phyloP scores from a whole-genome alignment of 1,284 basidiomycete species.

The Fomitopsis betulina region DNA sequence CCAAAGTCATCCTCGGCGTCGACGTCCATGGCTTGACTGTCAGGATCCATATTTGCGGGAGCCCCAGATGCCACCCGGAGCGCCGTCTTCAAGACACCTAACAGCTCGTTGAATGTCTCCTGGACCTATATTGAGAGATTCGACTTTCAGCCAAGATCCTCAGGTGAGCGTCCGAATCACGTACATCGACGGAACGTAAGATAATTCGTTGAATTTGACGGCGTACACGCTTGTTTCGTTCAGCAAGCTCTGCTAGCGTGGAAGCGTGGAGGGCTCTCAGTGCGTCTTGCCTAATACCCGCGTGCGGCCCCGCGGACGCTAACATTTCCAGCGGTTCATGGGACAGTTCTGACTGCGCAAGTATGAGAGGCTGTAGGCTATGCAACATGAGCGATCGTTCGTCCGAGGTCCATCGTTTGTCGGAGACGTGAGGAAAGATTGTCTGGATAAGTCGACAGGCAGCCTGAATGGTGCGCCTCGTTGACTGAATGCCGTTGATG shows the following conservation, averaged over 20 bases:
- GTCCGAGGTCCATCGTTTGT: conserved; percentile 48
- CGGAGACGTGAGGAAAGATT: conserved; percentile 38
- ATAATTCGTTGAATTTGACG: conserved; percentile 44
- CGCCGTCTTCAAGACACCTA: conserved; percentile 33
- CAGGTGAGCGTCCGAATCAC: conserved; percentile 19
- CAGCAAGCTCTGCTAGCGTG: conserved; percentile 8
- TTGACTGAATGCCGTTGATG: conserved; percentile 56
- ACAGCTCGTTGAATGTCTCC: conserved; percentile 40
- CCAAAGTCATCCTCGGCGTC: conserved; percentile 66
- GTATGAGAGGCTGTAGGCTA: conserved; percentile 61
- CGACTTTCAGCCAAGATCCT: background rate
- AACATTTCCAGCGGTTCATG: conserved; percentile 49
- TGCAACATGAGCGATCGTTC: conserved; percentile 61
- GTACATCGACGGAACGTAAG: conserved; percentile 63
- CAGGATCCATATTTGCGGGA: background rate
- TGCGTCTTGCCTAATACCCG: conserved; percentile 60
- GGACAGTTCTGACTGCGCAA: conserved; percentile 18
- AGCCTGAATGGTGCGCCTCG: conserved; percentile 54
- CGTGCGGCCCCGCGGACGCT: conserved; percentile 53
- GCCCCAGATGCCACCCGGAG: conserved; percentile 29
- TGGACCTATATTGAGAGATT: conserved; percentile 42
- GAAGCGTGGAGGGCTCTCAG: conserved; percentile 34
- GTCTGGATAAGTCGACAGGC: conserved; percentile 52
- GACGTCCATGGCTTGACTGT: conserved; percentile 2
- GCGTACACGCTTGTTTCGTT: conserved; percentile 10